Conservation (phyloP, 2,329 filamentous ascomycete species). For the Hypocrella siamensis region DNA sequence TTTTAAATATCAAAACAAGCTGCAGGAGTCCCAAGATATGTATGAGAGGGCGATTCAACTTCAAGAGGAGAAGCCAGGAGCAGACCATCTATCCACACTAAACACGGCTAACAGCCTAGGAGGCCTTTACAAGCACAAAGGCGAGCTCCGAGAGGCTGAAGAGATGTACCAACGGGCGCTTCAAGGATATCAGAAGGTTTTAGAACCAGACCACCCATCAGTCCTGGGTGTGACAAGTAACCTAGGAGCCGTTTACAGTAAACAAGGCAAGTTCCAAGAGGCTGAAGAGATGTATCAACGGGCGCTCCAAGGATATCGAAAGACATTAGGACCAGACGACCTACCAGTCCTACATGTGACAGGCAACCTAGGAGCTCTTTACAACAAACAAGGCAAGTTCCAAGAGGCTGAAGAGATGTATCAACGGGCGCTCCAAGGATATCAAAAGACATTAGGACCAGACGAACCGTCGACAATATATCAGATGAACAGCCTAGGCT, state of each 20-base stretch:
- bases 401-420: conserved; percentile 6
- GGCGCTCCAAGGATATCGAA: conserved; percentile 8
- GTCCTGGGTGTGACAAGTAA: neutral
- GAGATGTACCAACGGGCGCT: neutral
- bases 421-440: conserved; percentile 2
- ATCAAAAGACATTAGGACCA: neutral
- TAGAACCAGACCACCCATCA: neutral
- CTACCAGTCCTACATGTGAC: neutral
- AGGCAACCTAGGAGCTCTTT: conserved; percentile 8
- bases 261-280: conserved; percentile 10
- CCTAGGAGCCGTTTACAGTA: conserved; percentile 9
- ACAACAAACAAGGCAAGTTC: conserved; percentile 8
- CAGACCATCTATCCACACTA: neutral
- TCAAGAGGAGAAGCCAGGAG: neutral
- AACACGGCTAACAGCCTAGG: conserved; percentile 6
- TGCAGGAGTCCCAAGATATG: neutral
- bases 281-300: conserved; percentile 10
- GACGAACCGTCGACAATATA: neutral
- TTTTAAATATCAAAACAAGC: neutral
- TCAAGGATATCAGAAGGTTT: neutral
- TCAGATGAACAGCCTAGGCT: conserved; percentile 1
- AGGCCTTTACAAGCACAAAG: neutral
- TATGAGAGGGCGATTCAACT: neutral
- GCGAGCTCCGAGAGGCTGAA: neutral
- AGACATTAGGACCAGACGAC: conserved; percentile 5